Evolutionary conservation across 371 early-diverging fungal genomes (phyloP), one percentile per base, ranked within the genome.

Genomic region (Syncephalastrum monosporum): DNA sequence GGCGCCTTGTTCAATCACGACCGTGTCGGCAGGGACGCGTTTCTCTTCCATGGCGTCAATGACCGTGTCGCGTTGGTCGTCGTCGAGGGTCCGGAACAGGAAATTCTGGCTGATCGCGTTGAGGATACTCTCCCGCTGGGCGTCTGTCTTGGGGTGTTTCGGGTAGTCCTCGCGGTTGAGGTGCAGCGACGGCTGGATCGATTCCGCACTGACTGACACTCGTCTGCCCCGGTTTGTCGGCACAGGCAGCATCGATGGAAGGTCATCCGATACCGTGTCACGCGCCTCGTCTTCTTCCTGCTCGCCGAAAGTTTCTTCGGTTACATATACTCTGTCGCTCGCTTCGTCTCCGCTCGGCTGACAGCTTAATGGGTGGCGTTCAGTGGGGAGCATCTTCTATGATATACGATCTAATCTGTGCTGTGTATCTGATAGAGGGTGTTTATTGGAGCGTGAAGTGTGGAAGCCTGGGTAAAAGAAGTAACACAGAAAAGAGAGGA

Each of bases 31-130:
- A 24, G 61, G 29, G 19, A 94, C 86, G n/a, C 72, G 74, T 72
- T 95, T 95, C 69, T 96, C 96, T 33, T 83, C 86, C 97, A 98
- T 96, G n/a, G 98, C 97, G 61, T 95, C 89, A 2, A 98, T 87
- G 1, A 98, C 95, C 60, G 95, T 95, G 59, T 72, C 78, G 64
- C 90, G 90, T 73, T 96, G 95, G 54, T 98, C 97, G 65, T 97
- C 98, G 72, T 97, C 97, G 57, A 97, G 77, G 62, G 87, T 84
- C 55, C 87, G 84, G 81, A 97, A 98, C 59, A 98, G 66, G 67
- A 98, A 96, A 78, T 96, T 97, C 69, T 82, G 85, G 48, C 77
- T 74, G 47, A 98, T 88, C 10, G 96, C 85, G 3, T 67, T 64
- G 47, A 87, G 82, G 66, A 98, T 95, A 10, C 96, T 84, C 43